phyloP scores from a whole-genome alignment of 2,329 filamentous ascomycete species.

The Phaeosphaeriaceae sp. region DNA sequence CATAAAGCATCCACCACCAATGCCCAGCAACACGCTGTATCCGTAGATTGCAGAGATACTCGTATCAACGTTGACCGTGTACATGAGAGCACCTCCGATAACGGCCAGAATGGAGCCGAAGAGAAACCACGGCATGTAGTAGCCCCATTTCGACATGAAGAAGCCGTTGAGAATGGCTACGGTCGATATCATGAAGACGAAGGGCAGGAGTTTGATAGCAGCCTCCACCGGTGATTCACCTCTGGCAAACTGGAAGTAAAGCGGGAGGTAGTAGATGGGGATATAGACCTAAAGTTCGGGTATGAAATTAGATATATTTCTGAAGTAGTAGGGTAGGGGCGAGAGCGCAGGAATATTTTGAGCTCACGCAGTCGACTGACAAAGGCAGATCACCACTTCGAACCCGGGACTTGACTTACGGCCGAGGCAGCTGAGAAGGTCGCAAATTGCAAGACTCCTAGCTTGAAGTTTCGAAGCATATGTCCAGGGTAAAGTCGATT shows the following conservation, averaged over 20 bases:
- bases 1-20: constrained; percentile 27
- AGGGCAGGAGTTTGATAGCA: constrained; percentile 29
- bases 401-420: too few relatives aligned
- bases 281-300: too few relatives aligned
- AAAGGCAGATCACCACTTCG: too few relatives aligned
- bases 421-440: neutral
- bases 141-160: constrained; percentile 19
- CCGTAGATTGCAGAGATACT: constrained; percentile 27
- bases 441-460: neutral
- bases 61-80: constrained; percentile 13
- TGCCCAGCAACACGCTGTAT: constrained; percentile 23
- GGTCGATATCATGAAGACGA: constrained; percentile 22
- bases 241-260: constrained; percentile 33
- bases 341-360: too few relatives aligned
- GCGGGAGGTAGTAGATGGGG: constrained; percentile 31
- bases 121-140: constrained; percentile 27
- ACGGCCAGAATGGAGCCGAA: constrained; percentile 13
- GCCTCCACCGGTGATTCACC: constrained; percentile 22
- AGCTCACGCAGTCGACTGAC: too few relatives aligned
- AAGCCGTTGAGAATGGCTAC: constrained; percentile 20
- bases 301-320: too few relatives aligned
- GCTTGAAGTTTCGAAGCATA: constrained; percentile 43
- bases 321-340: too few relatives aligned
- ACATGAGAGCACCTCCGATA: constrained; percentile 23
- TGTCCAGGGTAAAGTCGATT: constrained; percentile 59